Percentiles rank a stretch among this genome's conserved stretches.
phyloP scores from a whole-genome alignment of 371 early-diverging fungal species.

The Blakeslea trispora region DNA sequence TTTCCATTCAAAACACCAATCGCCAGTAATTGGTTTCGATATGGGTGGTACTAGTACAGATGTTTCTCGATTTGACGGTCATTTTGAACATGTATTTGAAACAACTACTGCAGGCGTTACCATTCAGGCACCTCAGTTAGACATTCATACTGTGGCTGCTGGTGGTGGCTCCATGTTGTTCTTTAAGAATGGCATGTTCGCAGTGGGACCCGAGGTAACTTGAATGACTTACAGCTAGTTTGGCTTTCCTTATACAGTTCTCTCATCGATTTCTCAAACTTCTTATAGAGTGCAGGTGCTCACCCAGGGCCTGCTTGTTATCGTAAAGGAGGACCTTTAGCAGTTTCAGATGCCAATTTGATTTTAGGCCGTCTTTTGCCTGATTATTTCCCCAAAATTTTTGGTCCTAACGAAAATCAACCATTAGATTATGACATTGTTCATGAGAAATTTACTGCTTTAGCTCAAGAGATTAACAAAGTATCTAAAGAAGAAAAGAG shows the following conservation, averaged over 20 bases:
- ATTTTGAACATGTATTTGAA: conserved; percentile 93
- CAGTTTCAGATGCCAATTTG: conserved; percentile 94
- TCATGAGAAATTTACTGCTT: conserved; percentile 56
- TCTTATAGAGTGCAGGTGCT: conserved; percentile 81
- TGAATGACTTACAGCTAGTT: too few relatives aligned
- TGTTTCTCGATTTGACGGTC: conserved; percentile 90
- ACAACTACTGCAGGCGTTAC: conserved; percentile 93
- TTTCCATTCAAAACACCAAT: conserved; percentile 52
- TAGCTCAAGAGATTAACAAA: conserved; percentile 69
- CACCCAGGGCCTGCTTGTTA: conserved; percentile 96
- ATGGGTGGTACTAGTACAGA: conserved; percentile 98
- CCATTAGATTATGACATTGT: conserved; percentile 78
- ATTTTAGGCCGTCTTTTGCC: conserved; percentile 87
- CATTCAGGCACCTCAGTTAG: conserved; percentile 94
- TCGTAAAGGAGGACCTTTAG: conserved; percentile 89
- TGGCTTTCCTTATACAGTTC: too few relatives aligned
- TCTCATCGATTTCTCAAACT: too few relatives aligned
- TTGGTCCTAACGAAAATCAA: conserved; percentile 88
- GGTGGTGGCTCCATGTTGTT: conserved; percentile 95
- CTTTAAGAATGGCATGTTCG: conserved; percentile 92
- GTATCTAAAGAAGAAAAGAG: conserved; percentile 45
- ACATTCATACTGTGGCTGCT: conserved; percentile 95
- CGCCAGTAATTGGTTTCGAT: conserved; percentile 93
- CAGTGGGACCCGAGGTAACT: conserved; percentile 90
- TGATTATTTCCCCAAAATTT: conserved; percentile 91